Conservation (phyloP, 768 basidiomycete species). For the Xerocomellus chrysenteron region DNA sequence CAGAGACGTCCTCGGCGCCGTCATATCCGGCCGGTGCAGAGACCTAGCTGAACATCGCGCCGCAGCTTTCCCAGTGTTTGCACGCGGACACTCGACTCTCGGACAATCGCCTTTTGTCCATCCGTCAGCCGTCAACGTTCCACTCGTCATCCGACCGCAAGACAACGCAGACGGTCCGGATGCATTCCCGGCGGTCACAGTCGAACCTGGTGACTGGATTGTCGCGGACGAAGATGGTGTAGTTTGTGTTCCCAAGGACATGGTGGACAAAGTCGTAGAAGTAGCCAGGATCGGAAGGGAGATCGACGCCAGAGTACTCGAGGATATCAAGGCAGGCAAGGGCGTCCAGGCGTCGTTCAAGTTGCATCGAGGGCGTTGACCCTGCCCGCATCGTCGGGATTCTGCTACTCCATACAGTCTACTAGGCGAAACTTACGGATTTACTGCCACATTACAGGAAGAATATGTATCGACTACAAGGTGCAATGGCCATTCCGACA, state of each 20-base stretch:
- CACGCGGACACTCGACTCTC: slow-evolving; percentile 77
- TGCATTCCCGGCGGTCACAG: slow-evolving; percentile 51
- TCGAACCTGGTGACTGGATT: slow-evolving; percentile 79
- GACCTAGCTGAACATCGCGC: slow-evolving; percentile 77
- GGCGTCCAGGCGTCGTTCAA: slow-evolving; percentile 79
- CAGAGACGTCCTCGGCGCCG: slow-evolving; percentile 66
- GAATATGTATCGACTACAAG: slow-evolving; percentile 21
- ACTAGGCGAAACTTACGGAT: neutral
- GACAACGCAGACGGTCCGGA: slow-evolving; percentile 33
- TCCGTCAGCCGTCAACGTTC: slow-evolving; percentile 70
- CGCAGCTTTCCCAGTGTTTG: slow-evolving; percentile 76
- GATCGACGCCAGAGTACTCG: slow-evolving; percentile 69
- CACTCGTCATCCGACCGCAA: slow-evolving; percentile 46
- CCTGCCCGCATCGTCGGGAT: neutral
- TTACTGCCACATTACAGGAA: slow-evolving; percentile 18
- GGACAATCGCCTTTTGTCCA: slow-evolving; percentile 86
- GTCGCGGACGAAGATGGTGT: slow-evolving; percentile 90
- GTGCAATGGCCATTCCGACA: slow-evolving; percentile 15
- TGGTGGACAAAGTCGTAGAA: slow-evolving; percentile 55
- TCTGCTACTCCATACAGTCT: neutral
- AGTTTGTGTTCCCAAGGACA: slow-evolving; percentile 65
- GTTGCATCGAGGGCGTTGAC: slow-evolving; percentile 58
- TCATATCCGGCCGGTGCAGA: slow-evolving; percentile 84
- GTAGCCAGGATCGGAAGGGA: slow-evolving; percentile 57
- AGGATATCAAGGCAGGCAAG: slow-evolving; percentile 72